Evolutionary conservation across 2,329 filamentous ascomycete genomes (phyloP), one percentile per base, ranked within the genome.

Genomic region (Fusarium nygamai): DNA sequence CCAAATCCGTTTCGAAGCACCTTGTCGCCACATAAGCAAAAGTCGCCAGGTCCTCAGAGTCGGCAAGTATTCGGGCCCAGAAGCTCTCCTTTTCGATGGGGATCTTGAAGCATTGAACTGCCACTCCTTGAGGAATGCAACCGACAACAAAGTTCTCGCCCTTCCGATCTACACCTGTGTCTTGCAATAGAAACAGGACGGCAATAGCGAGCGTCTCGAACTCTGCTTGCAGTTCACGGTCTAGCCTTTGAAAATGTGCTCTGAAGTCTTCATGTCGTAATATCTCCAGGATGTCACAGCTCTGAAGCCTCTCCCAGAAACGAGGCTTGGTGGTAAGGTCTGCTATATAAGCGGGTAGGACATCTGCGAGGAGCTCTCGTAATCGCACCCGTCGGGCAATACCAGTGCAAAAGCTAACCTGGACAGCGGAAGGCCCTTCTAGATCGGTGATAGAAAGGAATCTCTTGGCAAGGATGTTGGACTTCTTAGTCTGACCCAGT

Each of bases 221-320:
- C 0, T 29, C 36, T 6, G 5, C 27, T n/a, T 56, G 51, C 0
- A 56, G 10, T 1, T 56, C 34, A 19, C 1, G 34, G 0, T 56
- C 22, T 1, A 56, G 34, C 11, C 0, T 3, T 4, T 31, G 7
- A 0, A 7, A 38, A 0, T 0, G 5, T 19, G 0, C 0, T 2
- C 10, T 56, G 5, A 56, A 56, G 2, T 56, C 0, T 0, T 3
- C 0, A n/a, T 4, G 0, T 9, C 20, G 3, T 1, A 56, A 14
- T 19, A 39, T 29, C 4, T 13, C 0, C 2, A 2, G 0, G 29
- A 50, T 50, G 0, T 33, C 0, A 0, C 22, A n/a, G 0, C 0
- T 3, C 1, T 33, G 14, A 3, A 50, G 47, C 0, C 0, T 13
- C 3, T 13, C 0, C 47, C 47, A 50, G 1, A 3, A 0, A 31